Evolutionary conservation across 75 land plant species (phyloP), one percentile per base, ranked within the genome.

Genomic region (Ceratopteris richardii): DNA sequence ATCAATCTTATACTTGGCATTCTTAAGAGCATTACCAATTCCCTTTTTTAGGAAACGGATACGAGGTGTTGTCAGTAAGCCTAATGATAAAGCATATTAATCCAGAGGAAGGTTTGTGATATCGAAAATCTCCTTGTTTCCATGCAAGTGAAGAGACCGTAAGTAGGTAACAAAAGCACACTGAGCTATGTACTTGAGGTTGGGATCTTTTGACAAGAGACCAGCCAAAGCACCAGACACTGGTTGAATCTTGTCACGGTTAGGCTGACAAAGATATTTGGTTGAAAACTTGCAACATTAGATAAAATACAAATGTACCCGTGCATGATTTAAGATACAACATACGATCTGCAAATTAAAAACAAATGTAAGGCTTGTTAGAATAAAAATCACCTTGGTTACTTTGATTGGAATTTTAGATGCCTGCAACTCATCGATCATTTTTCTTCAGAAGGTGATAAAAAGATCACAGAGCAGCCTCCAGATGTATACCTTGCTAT

Each of bases 11-110:
- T 4, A 33, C 37, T 33, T 33, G 3, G 9, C 37, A 33, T 33
- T 33, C 37, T 33, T 9, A 33, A 3, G 3, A 9, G 9, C 37
- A 33, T 3, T 33, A 9, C 41, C 17, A 58, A 31, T 21, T 51
- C 30, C 17, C 21, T 72, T 75, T 60, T 62, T 70, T 60, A 88
- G 29, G 42, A 94, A 81, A 13, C 96, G 77, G 13, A 89, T 51
- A 54, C 88, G 81, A 12, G 99, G 99, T 26, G 85, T 80, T 66
- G 88, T 80, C 16, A 91, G 90, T 26, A 94, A 72, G 53, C 99
- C 99, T 31, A 86, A 60, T 58, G 99, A 94, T 39, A 71, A 82
- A 23, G 99, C 71, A 64, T 58, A 94, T 27, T 83, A 91, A 20
- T 81, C 88, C 27, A 81, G 56, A 0, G 96, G 81, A 28, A 94